These are phyloP conservation scores for Vitis labrusca DNA, from an alignment of 164 flowering plant genomes.

Conservation along the genomic window DNA sequence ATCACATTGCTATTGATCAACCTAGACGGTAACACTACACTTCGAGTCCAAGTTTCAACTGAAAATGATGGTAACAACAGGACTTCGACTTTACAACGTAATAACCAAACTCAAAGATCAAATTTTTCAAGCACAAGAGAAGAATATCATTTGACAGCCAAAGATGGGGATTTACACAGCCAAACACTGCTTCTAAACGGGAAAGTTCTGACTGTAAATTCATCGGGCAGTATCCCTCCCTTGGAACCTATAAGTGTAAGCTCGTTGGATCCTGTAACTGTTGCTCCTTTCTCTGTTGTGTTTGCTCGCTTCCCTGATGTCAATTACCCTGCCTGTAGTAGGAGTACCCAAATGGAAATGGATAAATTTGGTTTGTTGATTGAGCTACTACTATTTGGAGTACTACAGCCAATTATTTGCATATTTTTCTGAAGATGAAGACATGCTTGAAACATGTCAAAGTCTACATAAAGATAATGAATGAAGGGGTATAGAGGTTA, in stretches of 20 bases:
- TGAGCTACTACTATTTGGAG: too few species aligned
- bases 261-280: constrained; percentile 12
- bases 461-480: too few species aligned
- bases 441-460: too few species aligned
- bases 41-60: constrained; percentile 11
- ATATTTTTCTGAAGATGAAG: too few species aligned
- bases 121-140: constrained; percentile 22
- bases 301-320: constrained; percentile 22
- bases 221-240: constrained; percentile 21
- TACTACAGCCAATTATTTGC: too few species aligned
- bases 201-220: constrained; percentile 9
- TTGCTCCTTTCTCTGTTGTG: constrained; percentile 34
- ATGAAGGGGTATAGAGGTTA: too few species aligned
- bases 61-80: not conserved
- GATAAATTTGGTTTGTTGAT: too few species aligned
- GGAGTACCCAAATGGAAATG: not conserved
- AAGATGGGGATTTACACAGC: constrained; percentile 42
- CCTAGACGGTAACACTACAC: constrained; percentile 26
- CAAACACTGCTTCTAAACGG: constrained; percentile 48
- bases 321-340: constrained; percentile 11
- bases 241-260: constrained; percentile 15
- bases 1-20: constrained; percentile 50
- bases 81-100: not conserved
- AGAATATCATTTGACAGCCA: constrained; percentile 48
- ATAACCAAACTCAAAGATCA: constrained; percentile 1